Evolutionary conservation across 169 alveolate species (phyloP), one percentile per base, ranked within the genome.

Genomic region (Neospora caninum): DNA sequence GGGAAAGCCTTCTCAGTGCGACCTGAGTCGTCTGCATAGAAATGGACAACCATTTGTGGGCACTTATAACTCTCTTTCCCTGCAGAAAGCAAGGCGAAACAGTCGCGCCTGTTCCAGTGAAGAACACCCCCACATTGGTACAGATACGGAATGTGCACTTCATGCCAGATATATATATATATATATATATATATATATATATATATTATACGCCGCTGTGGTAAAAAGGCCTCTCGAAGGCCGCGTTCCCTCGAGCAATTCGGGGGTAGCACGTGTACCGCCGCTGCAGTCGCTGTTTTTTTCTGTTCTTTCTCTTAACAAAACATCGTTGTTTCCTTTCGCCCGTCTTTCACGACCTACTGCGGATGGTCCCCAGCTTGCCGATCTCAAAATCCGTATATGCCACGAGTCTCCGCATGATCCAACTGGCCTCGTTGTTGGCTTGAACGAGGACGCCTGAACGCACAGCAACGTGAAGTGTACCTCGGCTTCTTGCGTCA

Each of bases 361-460:
- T 64, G 7, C 7, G 78, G 34, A 64, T 29, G 25, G 2, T n/a
- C 2, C 78, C 78, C 78, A 64, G 78, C 0, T 25, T 29, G 78
- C 31, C 34, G 10, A n/a, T n/a, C 2, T 20, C 78, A 29, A 20
- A 16, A 13, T 64, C 34, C 78, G 10, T 64, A n/a, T 64, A 4
- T 16, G 34, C 29, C 29, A n/a, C 29, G 87, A 78, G 87, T 34
- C n/a, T 78, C 67, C 29, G 34, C 36, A 45, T 18, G 36, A 82
- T 0, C 54, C 38, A 39, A 42, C 49, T n/a, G 39, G 89, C 89
- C 41, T 82, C 89, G 27, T 42, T 22, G 41, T 82, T 82, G 67
- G 67, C 89, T 45, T 82, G 89, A 39, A 82, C 38, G 25, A 82
- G 25, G 36, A 82, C 36, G 49, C 84, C 84, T 64, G 78, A 18